These are phyloP conservation scores for Curvularia lunata DNA, from an alignment of 2,329 filamentous ascomycete genomes.

Conservation along the genomic window DNA sequence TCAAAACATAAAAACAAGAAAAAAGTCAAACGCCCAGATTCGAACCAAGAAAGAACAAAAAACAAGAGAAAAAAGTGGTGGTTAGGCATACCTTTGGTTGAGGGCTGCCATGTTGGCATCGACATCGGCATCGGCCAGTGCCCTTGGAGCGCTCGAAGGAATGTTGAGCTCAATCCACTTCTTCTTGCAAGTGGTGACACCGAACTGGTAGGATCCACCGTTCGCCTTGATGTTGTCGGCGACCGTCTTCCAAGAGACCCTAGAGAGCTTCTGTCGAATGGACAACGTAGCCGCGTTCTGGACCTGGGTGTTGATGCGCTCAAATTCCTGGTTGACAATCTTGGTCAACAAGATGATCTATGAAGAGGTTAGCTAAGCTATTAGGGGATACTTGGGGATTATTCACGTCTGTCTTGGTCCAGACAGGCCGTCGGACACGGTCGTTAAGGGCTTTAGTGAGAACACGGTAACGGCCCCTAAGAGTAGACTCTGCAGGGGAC, in stretches of 20 bases:
- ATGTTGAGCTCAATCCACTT: slow-evolving; percentile 60
- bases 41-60: neutral
- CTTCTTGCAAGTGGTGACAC: slow-evolving; percentile 67
- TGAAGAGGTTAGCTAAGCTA: slow-evolving; percentile 12
- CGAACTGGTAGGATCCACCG: slow-evolving; percentile 65
- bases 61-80: neutral
- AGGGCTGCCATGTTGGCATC: neutral
- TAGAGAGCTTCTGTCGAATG: slow-evolving; percentile 38
- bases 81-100: no score
- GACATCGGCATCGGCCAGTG: neutral
- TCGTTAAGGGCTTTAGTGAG: slow-evolving; percentile 68
- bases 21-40: neutral
- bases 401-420: slow-evolving; percentile 69
- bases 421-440: slow-evolving; percentile 70
- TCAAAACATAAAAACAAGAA: neutral
- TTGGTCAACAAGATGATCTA: slow-evolving; percentile 36
- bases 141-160: neutral
- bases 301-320: slow-evolving; percentile 24
- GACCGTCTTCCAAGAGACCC: slow-evolving; percentile 66
- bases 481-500: slow-evolving; percentile 71
- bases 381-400: neutral
- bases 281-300: slow-evolving; percentile 13
- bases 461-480: slow-evolving; percentile 70
- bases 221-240: slow-evolving; percentile 59
- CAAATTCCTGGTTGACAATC: slow-evolving; percentile 31